Conservation (phyloP, 257 asterid genomes). For the Handroanthus guayacan region DNA sequence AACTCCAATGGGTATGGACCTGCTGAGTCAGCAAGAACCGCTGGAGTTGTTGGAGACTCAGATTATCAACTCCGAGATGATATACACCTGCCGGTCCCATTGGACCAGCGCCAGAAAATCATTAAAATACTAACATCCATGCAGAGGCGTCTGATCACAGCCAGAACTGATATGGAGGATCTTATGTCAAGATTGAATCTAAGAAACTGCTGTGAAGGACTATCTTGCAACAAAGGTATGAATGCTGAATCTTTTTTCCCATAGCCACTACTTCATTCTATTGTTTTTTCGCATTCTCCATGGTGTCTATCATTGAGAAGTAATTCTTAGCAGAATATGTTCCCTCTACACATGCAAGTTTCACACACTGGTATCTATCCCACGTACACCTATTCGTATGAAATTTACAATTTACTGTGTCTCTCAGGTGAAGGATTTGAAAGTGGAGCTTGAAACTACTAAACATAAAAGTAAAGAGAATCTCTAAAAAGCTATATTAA, state of each 20-base stretch:
- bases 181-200: constrained; percentile 92
- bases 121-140: constrained; percentile 65
- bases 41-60: constrained; percentile 48
- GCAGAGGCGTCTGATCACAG: constrained; percentile 79
- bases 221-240: constrained; percentile 90
- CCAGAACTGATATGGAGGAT: constrained; percentile 99
- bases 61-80: constrained; percentile 70
- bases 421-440: constrained; percentile 91
- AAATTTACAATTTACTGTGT: not conserved
- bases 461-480: constrained; percentile 87
- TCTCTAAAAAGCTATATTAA: constrained; percentile 84
- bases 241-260: constrained; percentile 30
- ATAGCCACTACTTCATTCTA: no score
- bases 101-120: constrained; percentile 86
- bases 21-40: constrained; percentile 52
- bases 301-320: not conserved
- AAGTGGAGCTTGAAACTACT: constrained; percentile 90
- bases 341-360: not conserved
- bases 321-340: not conserved
- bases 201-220: constrained; percentile 92
- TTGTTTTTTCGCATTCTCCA: not conserved
- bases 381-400: not conserved
- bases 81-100: constrained; percentile 70
- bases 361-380: not conserved
- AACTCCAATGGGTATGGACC: constrained; percentile 57